phyloP scores from a whole-genome alignment of 163 green algal genomes.

The Volvox carteri region DNA sequence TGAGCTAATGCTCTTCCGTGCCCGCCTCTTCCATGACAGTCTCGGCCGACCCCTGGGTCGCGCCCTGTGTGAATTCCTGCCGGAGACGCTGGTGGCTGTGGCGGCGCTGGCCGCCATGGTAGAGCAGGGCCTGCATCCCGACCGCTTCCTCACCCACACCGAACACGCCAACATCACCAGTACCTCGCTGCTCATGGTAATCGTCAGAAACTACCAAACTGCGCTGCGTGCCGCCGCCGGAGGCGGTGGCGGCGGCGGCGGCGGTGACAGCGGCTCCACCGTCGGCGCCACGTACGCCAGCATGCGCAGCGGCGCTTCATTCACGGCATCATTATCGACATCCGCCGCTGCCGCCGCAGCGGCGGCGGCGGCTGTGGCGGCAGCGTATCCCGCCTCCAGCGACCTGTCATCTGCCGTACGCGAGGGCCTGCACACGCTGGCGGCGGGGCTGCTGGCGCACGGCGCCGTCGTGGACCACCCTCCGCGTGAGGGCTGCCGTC shows the following conservation, averaged over 20 bases:
- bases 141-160: conserved; percentile 31
- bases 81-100: conserved; percentile 12
- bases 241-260: not conserved
- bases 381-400: not conserved
- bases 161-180: conserved; percentile 21
- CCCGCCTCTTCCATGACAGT: conserved; percentile 42
- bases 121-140: conserved; percentile 25
- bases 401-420: not conserved
- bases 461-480: conserved; percentile 38
- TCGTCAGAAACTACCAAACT: conserved; percentile 18
- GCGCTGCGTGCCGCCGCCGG: not conserved
- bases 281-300: not conserved
- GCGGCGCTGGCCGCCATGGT: conserved; percentile 19
- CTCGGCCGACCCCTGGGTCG: conserved; percentile 11
- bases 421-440: conserved; percentile 14
- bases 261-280: not conserved
- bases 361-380: not conserved
- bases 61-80: not conserved
- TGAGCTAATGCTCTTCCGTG: conserved; percentile 45
- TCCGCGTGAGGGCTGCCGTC: not conserved
- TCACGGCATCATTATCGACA: not conserved
- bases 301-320: not conserved
- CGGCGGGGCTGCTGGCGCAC: conserved; percentile 23
- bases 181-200: conserved; percentile 38
- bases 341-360: not conserved